phyloP scores from a whole-genome alignment of 768 basidiomycete genomes.

The Suillus subluteus region DNA sequence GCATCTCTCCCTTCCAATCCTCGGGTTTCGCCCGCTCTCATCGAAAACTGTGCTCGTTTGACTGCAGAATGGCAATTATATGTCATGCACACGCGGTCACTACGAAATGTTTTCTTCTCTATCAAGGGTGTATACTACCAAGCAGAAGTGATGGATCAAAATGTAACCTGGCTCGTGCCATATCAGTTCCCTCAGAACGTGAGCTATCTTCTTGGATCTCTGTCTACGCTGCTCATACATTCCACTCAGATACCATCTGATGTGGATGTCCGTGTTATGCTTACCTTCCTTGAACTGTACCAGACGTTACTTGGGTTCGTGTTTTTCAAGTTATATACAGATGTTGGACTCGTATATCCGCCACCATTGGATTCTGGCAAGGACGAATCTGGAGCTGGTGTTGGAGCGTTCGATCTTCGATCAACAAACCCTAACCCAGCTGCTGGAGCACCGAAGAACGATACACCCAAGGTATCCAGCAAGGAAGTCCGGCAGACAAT shows the following conservation, averaged over 20 bases:
- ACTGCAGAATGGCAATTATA: slow-evolving; percentile 97
- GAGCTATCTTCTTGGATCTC: slow-evolving; percentile 27
- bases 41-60: slow-evolving; percentile 89
- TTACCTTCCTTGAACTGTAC: slow-evolving; percentile 97
- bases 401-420: slow-evolving; percentile 85
- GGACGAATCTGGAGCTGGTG: slow-evolving; percentile 84
- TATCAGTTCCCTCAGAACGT: slow-evolving; percentile 98
- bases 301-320: slow-evolving; percentile 96
- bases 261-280: slow-evolving; percentile 96
- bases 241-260: slow-evolving; percentile 80
- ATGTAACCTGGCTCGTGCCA: slow-evolving; percentile 93
- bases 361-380: slow-evolving; percentile 83
- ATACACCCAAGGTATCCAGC: slow-evolving; percentile 48
- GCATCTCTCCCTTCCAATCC: slow-evolving; percentile 87
- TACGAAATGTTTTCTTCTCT: slow-evolving; percentile 91
- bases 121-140: slow-evolving; percentile 99
- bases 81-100: slow-evolving; percentile 81
- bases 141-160: slow-evolving; percentile 92
- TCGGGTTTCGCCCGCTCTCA: slow-evolving; percentile 78
- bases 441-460: slow-evolving; percentile 21
- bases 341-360: slow-evolving; percentile 91
- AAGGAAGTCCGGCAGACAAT: slow-evolving; percentile 57
- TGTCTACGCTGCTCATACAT: slow-evolving; percentile 14
- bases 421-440: slow-evolving; percentile 37
- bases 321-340: slow-evolving; percentile 98